Percentiles rank a stretch among this genome's conserved stretches.
phyloP scores from a whole-genome alignment of 768 basidiomycete genomes.

The Tylopilus intermedius region DNA sequence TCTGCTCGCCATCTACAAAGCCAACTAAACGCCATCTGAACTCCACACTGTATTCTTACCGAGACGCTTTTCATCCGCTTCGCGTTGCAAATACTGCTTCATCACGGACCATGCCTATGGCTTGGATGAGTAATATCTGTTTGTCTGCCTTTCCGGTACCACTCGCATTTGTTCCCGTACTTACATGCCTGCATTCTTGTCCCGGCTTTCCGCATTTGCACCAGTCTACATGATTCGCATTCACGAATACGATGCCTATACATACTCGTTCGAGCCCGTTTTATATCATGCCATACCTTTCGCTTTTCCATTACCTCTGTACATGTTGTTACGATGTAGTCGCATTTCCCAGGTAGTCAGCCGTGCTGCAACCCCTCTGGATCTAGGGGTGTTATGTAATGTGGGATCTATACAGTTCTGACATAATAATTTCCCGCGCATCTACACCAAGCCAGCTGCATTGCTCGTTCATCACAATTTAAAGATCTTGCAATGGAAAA shows the following conservation, averaged over 20 bases:
- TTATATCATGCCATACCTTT: conserved; percentile 3
- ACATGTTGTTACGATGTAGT: conserved; percentile 4
- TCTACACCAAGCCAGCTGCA: conserved; percentile 1
- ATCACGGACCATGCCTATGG: conserved; percentile 30
- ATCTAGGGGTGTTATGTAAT: conserved; percentile 5
- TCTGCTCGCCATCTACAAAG: conserved; percentile 18
- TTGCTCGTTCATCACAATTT: conserved; percentile 1
- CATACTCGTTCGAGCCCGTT: conserved; percentile 12
- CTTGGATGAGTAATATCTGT: conserved; percentile 26
- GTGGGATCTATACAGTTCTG: conserved; percentile 29
- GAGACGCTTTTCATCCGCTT: conserved; percentile 18
- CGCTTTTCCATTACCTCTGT: background rate
- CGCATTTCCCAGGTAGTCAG: background rate
- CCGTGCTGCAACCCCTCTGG: conserved; percentile 1
- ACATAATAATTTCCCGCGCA: conserved; percentile 26
- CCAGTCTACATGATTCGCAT: conserved; percentile 17
- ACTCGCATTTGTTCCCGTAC: conserved; percentile 16
- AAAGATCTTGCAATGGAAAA: conserved; percentile 68
- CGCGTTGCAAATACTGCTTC: conserved; percentile 15
- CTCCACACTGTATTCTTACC: conserved; percentile 26
- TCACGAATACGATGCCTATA: conserved; percentile 14
- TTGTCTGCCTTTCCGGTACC: conserved; percentile 6
- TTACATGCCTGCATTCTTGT: conserved; percentile 25
- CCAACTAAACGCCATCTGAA: conserved; percentile 25
- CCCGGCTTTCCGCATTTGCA: conserved; percentile 14